These are phyloP conservation scores for Penicillium taxi DNA, from an alignment of 495 filamentous ascomycete species.

Conservation along the genomic window DNA sequence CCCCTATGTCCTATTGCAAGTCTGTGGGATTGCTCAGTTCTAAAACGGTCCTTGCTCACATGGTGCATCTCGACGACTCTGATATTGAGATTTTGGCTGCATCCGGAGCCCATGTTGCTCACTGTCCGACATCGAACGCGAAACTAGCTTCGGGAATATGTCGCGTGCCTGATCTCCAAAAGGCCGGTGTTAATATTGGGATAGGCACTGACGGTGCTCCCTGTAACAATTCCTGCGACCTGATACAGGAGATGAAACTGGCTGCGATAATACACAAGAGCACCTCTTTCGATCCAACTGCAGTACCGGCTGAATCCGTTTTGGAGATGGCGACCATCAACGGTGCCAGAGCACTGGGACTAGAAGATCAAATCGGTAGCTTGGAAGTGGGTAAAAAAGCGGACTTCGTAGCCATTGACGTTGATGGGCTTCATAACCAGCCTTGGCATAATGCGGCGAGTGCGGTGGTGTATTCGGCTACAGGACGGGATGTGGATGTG, in stretches of 20 bases:
- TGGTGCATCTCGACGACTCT: conserved; percentile 40
- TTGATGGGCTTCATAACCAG: conserved; percentile 25
- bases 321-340: conserved; percentile 48
- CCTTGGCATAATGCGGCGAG: conserved; percentile 37
- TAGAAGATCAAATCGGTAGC: conserved; percentile 39
- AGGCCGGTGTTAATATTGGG: conserved; percentile 31
- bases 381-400: conserved; percentile 49
- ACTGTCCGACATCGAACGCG: conserved; percentile 44
- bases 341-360: conserved; percentile 43
- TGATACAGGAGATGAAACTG: conserved; percentile 46
- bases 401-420: conserved; percentile 44
- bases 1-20: conserved; percentile 37
- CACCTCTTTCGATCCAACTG: conserved; percentile 35
- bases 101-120: conserved; percentile 40
- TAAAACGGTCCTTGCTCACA: conserved; percentile 35
- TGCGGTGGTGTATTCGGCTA: conserved; percentile 41
- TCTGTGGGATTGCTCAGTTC: conserved; percentile 34
- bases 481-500: conserved; percentile 41
- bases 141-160: conserved; percentile 44
- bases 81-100: conserved; percentile 33
- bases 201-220: conserved; percentile 45
- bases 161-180: conserved; percentile 34
- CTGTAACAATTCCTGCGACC: conserved; percentile 44
- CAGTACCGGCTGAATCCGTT: conserved; percentile 40
- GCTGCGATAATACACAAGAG: conserved; percentile 46